Evolutionary conservation across 108 stramenopile species (phyloP), one percentile per base, ranked within the genome.

Genomic region (Discostella pseudostelligera): DNA sequence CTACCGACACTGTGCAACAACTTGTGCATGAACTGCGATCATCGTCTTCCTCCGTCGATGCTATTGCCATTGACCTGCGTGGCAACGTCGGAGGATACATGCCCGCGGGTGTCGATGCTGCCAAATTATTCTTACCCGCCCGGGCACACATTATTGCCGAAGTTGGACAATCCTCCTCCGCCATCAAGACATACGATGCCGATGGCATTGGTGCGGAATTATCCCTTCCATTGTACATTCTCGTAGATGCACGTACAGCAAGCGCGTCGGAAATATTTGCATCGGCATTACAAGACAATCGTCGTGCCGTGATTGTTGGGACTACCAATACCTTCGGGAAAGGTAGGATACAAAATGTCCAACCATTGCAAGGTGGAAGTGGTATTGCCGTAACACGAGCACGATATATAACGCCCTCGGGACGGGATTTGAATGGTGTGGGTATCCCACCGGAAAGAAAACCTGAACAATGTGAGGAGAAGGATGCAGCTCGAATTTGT

Each of bases 361-460:
- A 86, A 32, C 76, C 84, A 26, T 45, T 93, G 20, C 67, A 66
- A 19, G 80, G 85, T 72, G 88, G 88, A 19, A 64, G 76, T 55
- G 92, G 92, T 4, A 59, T 93, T 54, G 85, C 87, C 25, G 63
- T 93, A 10, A 93, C 92, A n/a, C 84, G 86, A 45, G 92, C 92
- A 12, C 75, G 83, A 44, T 93, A 93, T 46, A 76, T 86, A 8
- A 90, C 92, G 9, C 92, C 92, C 17, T 53, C 61, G 16, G 92
- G 92, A 25, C 62, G 67, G 13, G 83, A 87, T 62, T 85, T 93
- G 22, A 88, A 93, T 36, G 85, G 84, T 13, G 67, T 83, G 4
- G 88, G 88, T n/a, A 84, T 89, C 61, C n/a, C 25, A 25, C 83
- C 86, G 26, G 73, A 87, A 45, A 43, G 49, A 37, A 32, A 51